Conservation (phyloP, 2,329 filamentous ascomycete species). For the Phyllosticta citrichinensis region DNA sequence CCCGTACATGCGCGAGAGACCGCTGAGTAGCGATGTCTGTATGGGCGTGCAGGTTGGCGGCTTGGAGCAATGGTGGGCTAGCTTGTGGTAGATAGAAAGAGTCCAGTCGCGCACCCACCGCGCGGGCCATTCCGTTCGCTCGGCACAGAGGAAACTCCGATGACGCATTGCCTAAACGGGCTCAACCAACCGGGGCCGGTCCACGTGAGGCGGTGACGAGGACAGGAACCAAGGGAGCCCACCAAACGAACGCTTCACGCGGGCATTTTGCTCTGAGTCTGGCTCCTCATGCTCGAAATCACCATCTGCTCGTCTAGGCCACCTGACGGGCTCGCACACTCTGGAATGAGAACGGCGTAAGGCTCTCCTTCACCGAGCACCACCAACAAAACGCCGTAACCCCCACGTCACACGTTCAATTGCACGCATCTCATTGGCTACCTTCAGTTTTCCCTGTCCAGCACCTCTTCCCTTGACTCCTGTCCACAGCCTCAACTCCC, state of each 20-base stretch:
- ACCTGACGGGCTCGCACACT: not conserved
- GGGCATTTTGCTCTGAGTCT: too few species aligned
- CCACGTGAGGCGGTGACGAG: too few species aligned
- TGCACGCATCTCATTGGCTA: not conserved
- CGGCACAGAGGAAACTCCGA: conserved; percentile 11
- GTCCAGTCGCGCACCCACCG: conserved; percentile 7
- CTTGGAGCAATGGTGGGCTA: not conserved
- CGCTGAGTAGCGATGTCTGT: not conserved
- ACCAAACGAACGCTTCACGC: too few species aligned
- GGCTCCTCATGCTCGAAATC: too few species aligned
- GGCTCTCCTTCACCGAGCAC: not conserved
- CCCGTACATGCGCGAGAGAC: conserved; percentile 1
- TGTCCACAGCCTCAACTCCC: not conserved
- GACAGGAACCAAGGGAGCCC: too few species aligned
- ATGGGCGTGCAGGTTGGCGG: not conserved
- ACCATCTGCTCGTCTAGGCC: not conserved
- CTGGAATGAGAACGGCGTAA: too few species aligned
- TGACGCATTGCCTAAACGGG: not conserved
- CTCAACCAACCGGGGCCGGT: not conserved
- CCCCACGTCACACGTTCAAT: not conserved
- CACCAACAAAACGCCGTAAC: not conserved
- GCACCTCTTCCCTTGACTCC: not conserved
- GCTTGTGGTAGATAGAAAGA: conserved; percentile 9
- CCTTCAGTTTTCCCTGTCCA: not conserved
- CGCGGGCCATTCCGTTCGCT: conserved; percentile 2